Evolutionary conservation across 352 stramenopile genomes (phyloP).

Genomic region (Halophytophthora polymorphica): DNA sequence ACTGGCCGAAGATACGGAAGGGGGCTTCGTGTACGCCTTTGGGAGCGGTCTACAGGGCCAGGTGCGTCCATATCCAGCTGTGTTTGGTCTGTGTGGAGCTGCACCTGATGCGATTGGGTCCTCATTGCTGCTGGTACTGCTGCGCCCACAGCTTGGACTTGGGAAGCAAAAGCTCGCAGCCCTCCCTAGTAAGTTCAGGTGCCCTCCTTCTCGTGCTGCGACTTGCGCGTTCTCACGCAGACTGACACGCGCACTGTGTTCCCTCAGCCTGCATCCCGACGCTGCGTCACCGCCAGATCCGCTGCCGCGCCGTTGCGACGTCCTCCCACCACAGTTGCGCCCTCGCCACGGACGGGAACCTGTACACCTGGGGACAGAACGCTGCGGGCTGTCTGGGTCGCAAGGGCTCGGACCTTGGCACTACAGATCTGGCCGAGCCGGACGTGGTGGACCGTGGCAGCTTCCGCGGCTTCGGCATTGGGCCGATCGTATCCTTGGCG

Average conservation of each 20-base stretch:
- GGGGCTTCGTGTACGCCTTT: slow-evolving; percentile 64
- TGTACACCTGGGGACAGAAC: slow-evolving; percentile 77
- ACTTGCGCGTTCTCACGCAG: not conserved
- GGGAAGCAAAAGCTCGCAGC: slow-evolving; percentile 64
- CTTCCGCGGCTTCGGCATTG: slow-evolving; percentile 37
- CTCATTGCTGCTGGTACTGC: not conserved
- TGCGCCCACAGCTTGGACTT: slow-evolving; percentile 39
- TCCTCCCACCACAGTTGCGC: slow-evolving; percentile 62
- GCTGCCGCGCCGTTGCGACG: slow-evolving; percentile 40
- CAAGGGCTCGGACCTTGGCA: slow-evolving; percentile 17
- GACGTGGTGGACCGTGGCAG: slow-evolving; percentile 36
- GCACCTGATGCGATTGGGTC: not conserved
- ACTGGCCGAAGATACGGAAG: slow-evolving; percentile 1
- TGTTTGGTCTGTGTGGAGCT: not conserved
- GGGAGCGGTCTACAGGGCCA: slow-evolving; percentile 69
- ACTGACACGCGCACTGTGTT: not conserved
- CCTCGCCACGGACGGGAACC: slow-evolving; percentile 47
- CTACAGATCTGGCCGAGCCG: slow-evolving; percentile 37
- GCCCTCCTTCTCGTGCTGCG: not conserved
- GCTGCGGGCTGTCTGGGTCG: slow-evolving; percentile 52
- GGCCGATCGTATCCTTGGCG: slow-evolving; percentile 49
- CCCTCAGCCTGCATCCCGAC: slow-evolving; percentile 47
- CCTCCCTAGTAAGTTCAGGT: slow-evolving; percentile 47
- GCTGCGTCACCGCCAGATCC: slow-evolving; percentile 47
- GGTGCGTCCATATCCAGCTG: slow-evolving; percentile 16